Evolutionary conservation across 306 rosid species (phyloP).

Genomic region (Medicago ruthenica): DNA sequence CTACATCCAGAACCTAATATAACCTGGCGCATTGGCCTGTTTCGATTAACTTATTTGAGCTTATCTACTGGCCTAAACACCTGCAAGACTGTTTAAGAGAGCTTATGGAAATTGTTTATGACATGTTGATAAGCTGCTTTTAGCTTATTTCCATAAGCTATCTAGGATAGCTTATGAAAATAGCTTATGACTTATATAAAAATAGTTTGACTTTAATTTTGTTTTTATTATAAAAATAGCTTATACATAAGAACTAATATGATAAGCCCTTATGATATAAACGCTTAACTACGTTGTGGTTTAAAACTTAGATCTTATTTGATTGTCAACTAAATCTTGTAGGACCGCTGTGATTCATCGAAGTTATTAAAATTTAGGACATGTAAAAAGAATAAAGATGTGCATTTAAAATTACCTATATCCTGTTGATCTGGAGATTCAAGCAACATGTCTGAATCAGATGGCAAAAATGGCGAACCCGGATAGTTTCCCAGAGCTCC

Average conservation of each 20-base stretch:
- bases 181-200: too few relatives aligned
- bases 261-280: neutral
- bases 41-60: too few relatives aligned
- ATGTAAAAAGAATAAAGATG: neutral
- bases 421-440: slow-evolving; percentile 95
- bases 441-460: slow-evolving; percentile 89
- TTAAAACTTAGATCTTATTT: neutral
- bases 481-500: slow-evolving; percentile 94
- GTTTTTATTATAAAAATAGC: too few relatives aligned
- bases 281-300: neutral
- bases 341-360: slow-evolving; percentile 16
- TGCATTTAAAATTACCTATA: slow-evolving; percentile 64
- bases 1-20: neutral
- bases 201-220: too few relatives aligned
- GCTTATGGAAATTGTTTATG: neutral
- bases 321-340: slow-evolving; percentile 25
- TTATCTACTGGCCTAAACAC: neutral
- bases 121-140: neutral
- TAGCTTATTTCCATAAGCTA: neutral
- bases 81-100: neutral
- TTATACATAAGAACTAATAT: neutral
- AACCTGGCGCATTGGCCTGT: neutral
- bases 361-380: slow-evolving; percentile 13
- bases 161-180: neutral
- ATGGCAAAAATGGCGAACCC: slow-evolving; percentile 92